Evolutionary conservation across 495 filamentous ascomycete species (phyloP).

Genomic region (Penicillium pulvis): DNA sequence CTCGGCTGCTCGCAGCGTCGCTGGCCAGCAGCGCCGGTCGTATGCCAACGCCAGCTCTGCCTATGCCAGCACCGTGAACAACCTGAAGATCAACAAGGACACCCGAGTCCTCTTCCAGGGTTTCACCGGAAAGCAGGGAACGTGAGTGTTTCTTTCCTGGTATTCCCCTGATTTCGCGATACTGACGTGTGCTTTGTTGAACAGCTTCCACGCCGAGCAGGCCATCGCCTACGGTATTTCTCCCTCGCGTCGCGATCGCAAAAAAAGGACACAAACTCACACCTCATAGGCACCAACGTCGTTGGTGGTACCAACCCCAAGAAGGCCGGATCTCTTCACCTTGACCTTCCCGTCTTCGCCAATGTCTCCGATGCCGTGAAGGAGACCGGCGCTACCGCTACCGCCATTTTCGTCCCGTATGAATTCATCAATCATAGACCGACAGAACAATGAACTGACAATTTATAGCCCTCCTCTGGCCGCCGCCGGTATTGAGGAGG

Average conservation of each 20-base stretch:
- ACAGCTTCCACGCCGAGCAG: slow-evolving; percentile 94
- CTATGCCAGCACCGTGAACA: slow-evolving; percentile 82
- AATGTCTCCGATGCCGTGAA: slow-evolving; percentile 88
- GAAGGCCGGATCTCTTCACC: slow-evolving; percentile 89
- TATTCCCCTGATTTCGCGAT: slow-evolving; percentile 9
- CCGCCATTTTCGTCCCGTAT: slow-evolving; percentile 98
- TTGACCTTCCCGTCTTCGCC: slow-evolving; percentile 90
- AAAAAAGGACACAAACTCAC: slow-evolving; percentile 35
- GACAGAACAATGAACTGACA: slow-evolving; percentile 12
- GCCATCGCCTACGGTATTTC: slow-evolving; percentile 92
- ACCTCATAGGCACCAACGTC: slow-evolving; percentile 80
- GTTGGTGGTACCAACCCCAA: slow-evolving; percentile 98
- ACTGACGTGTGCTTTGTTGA: slow-evolving; percentile 45
- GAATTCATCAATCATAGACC: slow-evolving; percentile 13
- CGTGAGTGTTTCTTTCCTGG: slow-evolving; percentile 60
- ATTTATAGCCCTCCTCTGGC: slow-evolving; percentile 76
- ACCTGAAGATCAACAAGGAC: slow-evolving; percentile 87
- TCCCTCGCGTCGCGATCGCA: slow-evolving; percentile 19
- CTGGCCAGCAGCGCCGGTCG: slow-evolving; percentile 57
- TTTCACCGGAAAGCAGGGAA: slow-evolving; percentile 98
- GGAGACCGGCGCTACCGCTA: slow-evolving; percentile 86
- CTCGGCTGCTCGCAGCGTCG: slow-evolving; percentile 51
- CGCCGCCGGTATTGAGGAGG: slow-evolving; percentile 94
- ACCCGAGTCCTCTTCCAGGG: slow-evolving; percentile 97
- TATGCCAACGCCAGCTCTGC: slow-evolving; percentile 68